Evolutionary conservation across 2,329 filamentous ascomycete species (phyloP), one percentile per base, ranked within the genome.

Genomic region (Penicillium sp.): DNA sequence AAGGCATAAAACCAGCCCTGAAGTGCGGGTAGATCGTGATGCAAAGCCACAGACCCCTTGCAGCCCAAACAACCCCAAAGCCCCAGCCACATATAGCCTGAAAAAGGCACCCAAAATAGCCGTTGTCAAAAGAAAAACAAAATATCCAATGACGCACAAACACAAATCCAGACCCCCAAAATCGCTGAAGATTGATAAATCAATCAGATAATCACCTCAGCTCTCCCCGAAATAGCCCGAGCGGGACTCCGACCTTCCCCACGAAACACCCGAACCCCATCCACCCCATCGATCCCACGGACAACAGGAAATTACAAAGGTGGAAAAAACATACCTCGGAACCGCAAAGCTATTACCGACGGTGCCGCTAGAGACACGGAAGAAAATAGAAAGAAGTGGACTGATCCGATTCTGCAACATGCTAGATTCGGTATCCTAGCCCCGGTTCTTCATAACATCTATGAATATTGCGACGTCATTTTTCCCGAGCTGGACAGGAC

Each of bases 191-290:
- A 54, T 57, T 54, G 55, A 42, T 54, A 54, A 57, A 57, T 37
- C 37, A 54, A 57, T 57, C 43, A 57, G 55, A 57, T 48, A 43
- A 43, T 48, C n/a, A 48, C 21, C 42, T 35, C 42, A 37, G 29
- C 13, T 31, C 15, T 19, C 42, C 43, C 55, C 55, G 50, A 48
- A 54, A 54, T 45, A 35, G 35, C 50, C 55, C 54, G 54, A 53
- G 21, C 54, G 42, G 49, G 25, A 37, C 35, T 46, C 50, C 54
- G 42, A 35, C 21, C 42, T 41, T 33, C 54, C 33, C 54, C 54
- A 47, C 35, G 33, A 40, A 40, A 53, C 31, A 27, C 25, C 40
- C 47, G 31, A 31, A 12, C 47, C 6, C 31, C 31, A 37, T 45
- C 41, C 21, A 4, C n/a, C 21, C 19, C 15, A 45, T 12, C 23